Percentiles rank a stretch among this genome's conserved stretches.
Conservation (phyloP, 257 asterid genomes). For the Agastache rugosa region DNA sequence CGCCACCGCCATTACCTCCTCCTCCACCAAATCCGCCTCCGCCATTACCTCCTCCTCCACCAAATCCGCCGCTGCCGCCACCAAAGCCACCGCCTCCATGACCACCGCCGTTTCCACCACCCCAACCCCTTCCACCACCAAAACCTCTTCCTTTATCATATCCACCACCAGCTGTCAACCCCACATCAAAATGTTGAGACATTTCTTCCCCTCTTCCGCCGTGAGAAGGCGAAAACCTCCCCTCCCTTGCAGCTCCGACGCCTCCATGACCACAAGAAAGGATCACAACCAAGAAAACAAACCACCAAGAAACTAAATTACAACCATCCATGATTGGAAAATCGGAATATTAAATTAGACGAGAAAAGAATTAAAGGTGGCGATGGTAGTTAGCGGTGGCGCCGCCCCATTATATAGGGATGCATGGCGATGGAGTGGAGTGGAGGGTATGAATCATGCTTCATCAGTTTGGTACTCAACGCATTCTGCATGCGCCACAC, state of each 20-base stretch:
- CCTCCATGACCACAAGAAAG: constrained; percentile 30
- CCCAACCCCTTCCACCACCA: constrained; percentile 41
- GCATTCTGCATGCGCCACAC: constrained; percentile 45
- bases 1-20: constrained; percentile 35
- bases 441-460: constrained; percentile 27
- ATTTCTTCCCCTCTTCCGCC: not conserved
- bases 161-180: constrained; percentile 30
- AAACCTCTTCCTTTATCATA: constrained; percentile 37
- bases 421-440: constrained; percentile 31
- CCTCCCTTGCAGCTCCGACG: constrained; percentile 42
- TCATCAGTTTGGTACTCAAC: constrained; percentile 43
- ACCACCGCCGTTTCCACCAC: constrained; percentile 37
- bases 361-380: not conserved
- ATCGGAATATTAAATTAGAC: not conserved
- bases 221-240: constrained; percentile 7
- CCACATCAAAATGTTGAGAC: constrained; percentile 18
- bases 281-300: constrained; percentile 45
- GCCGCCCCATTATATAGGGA: constrained; percentile 36
- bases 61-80: constrained; percentile 1
- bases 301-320: constrained; percentile 33
- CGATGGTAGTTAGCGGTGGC: constrained; percentile 17
- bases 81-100: constrained; percentile 9
- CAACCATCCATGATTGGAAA: constrained; percentile 37
- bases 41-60: not conserved
- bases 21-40: constrained; percentile 37